Base-by-base conservation (phyloP, 768 basidiomycete genomes). In the Suillus brevipes region DNA sequence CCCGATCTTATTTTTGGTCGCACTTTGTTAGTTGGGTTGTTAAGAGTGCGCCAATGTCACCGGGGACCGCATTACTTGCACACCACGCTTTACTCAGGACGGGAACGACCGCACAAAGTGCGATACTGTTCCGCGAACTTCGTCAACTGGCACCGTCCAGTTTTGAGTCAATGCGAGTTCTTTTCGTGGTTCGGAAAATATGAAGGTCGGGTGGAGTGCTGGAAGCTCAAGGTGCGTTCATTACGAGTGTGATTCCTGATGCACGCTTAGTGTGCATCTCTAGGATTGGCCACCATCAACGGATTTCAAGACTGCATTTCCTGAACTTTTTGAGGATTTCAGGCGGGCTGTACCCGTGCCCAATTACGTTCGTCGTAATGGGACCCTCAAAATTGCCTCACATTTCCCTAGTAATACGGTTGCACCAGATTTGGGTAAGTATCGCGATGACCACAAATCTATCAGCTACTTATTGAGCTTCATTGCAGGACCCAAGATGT, bases 261-360 rank as follows among this genome's bases (percentile, higher is more conserved):
- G 14, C 37, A 68, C 4, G 36, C 64, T 74, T 49, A 73, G 43
- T 25, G 42, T 56, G 9, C 5, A 45, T 31, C n/a, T n/a, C n/a
- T 68, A 95, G 89, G 96, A 99, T 78, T 99, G 96, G 95, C 96
- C 96, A 4, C 86, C 92, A 0, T 89, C 90, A 10, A 84, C 86
- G 3, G 95, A 97, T 67, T 97, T 99, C 79, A 89, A 88, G 72
- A 81, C 83, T 3, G 85, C 86, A 2, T 94, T 95, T 73, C 96
- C 95, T 0, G 89, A 90, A 61, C 80, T 97, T 13, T 98, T 87
- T 71, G 85, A 90, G 40, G 96, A 97, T 73, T 97, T 97, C 73
- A 87, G 84, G 67, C 77, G 84, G 18, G 89, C 89, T 4, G 88
- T 97, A 1, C 96, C 96, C 0, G 89, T 95, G 0, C 94, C 94